phyloP scores from a whole-genome alignment of 106 monocot species.

The Alisma plantagoaquatica region DNA sequence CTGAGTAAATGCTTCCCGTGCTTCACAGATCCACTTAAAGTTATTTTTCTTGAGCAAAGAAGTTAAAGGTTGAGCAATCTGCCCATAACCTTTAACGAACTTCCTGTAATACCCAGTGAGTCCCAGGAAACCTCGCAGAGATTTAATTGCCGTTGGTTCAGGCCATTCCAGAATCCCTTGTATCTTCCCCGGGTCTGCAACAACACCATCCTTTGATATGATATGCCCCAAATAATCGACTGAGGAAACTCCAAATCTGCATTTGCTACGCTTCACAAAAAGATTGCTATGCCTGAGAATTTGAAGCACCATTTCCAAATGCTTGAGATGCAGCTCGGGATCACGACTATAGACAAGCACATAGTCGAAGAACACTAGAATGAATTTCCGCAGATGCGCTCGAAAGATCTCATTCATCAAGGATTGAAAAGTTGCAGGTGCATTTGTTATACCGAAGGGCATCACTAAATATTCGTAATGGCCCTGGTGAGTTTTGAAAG shows the following conservation, averaged over 20 bases:
- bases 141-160: not conserved
- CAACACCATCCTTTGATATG: not conserved
- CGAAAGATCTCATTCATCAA: no score
- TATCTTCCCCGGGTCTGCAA: not conserved
- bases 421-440: not conserved
- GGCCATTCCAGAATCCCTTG: not conserved
- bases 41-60: not conserved
- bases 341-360: conserved; percentile 5
- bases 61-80: conserved; percentile 1
- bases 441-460: no score
- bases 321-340: not conserved
- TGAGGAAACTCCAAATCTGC: not conserved
- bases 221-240: not conserved
- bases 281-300: not conserved
- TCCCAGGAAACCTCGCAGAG: conserved; percentile 3
- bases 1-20: not conserved
- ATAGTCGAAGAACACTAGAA: conserved; percentile 9
- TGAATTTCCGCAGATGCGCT: not conserved
- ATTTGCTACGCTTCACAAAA: not conserved
- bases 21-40: not conserved
- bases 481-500: no score
- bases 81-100: conserved; percentile 1
- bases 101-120: conserved; percentile 3
- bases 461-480: no score
- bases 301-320: not conserved